Evolutionary conservation across 2,329 filamentous ascomycete species (phyloP).

Genomic region (Chaetomiaceae sp.): DNA sequence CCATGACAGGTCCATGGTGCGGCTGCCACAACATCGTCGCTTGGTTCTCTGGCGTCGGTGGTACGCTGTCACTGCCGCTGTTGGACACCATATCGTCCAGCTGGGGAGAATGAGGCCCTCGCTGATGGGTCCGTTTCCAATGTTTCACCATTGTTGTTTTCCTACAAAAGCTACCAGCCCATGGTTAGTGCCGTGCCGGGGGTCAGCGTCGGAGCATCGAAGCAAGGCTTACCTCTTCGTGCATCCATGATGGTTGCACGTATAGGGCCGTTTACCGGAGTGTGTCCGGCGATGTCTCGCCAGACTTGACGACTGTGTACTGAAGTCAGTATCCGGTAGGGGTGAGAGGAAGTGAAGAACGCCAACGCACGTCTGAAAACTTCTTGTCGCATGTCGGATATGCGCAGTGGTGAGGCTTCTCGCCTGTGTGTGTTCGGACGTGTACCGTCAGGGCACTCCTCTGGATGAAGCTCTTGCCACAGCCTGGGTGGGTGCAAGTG

Average conservation of each 20-base stretch:
- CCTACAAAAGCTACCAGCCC: slow-evolving; percentile 56
- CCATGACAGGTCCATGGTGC: slow-evolving; percentile 36
- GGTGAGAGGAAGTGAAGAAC: slow-evolving; percentile 28
- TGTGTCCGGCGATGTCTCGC: slow-evolving; percentile 63
- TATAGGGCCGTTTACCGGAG: slow-evolving; percentile 63
- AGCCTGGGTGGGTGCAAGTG: slow-evolving; percentile 55
- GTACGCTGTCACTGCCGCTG: slow-evolving; percentile 55
- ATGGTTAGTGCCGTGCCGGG: slow-evolving; percentile 21
- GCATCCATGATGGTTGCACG: slow-evolving; percentile 58
- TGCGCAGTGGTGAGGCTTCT: slow-evolving; percentile 67
- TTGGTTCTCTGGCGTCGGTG: slow-evolving; percentile 53
- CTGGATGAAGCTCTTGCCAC: slow-evolving; percentile 68
- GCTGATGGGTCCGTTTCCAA: slow-evolving; percentile 57
- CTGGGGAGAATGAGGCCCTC: slow-evolving; percentile 53
- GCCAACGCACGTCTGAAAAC: slow-evolving; percentile 61
- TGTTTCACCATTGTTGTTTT: slow-evolving; percentile 70
- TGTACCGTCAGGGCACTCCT: slow-evolving; percentile 67
- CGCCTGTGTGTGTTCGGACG: slow-evolving; percentile 65
- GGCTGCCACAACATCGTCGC: slow-evolving; percentile 48
- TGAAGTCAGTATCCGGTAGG: slow-evolving; percentile 31
- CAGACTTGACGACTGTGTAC: slow-evolving; percentile 59
- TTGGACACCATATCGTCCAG: slow-evolving; percentile 53
- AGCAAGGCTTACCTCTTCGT: slow-evolving; percentile 49
- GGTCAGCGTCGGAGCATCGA: not conserved
- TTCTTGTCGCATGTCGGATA: slow-evolving; percentile 62